Percentiles rank a stretch among this genome's conserved stretches.
Evolutionary conservation across 176 grass and related monocot species (phyloP).

Genomic region (Tillandsia leiboldiana): DNA sequence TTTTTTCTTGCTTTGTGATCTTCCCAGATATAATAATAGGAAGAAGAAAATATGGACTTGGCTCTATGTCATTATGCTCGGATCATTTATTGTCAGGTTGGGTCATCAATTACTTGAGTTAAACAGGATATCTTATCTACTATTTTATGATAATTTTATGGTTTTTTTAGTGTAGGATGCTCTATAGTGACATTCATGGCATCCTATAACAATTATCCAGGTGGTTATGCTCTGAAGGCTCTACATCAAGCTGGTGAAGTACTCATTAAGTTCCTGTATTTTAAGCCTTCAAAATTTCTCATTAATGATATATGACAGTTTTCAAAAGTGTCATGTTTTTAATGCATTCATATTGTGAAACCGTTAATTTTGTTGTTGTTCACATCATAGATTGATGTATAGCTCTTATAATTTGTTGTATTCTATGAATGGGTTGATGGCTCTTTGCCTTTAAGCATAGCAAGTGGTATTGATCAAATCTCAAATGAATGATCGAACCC

Average conservation of each 20-base stretch:
- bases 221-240: slow-evolving; percentile 74
- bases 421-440: too few species aligned
- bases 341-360: background rate
- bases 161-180: slow-evolving; percentile 71
- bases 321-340: background rate
- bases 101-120: slow-evolving; percentile 8
- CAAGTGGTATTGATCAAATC: too few species aligned
- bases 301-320: background rate
- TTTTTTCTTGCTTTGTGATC: slow-evolving; percentile 24
- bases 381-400: background rate
- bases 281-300: background rate
- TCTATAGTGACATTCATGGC: slow-evolving; percentile 67
- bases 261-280: slow-evolving; percentile 7
- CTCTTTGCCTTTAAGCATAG: too few species aligned
- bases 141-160: slow-evolving; percentile 20
- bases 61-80: slow-evolving; percentile 71
- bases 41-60: slow-evolving; percentile 81
- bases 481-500: too few species aligned
- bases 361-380: background rate
- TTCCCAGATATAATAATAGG: slow-evolving; percentile 83
- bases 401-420: background rate
- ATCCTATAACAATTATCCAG: slow-evolving; percentile 99
- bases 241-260: slow-evolving; percentile 73
- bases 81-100: slow-evolving; percentile 68
- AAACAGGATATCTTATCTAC: slow-evolving; percentile 10